Evolutionary conservation across 345 rosid genomes (phyloP), one percentile per base, ranked within the genome.

Genomic region (Luvunga scandens): DNA sequence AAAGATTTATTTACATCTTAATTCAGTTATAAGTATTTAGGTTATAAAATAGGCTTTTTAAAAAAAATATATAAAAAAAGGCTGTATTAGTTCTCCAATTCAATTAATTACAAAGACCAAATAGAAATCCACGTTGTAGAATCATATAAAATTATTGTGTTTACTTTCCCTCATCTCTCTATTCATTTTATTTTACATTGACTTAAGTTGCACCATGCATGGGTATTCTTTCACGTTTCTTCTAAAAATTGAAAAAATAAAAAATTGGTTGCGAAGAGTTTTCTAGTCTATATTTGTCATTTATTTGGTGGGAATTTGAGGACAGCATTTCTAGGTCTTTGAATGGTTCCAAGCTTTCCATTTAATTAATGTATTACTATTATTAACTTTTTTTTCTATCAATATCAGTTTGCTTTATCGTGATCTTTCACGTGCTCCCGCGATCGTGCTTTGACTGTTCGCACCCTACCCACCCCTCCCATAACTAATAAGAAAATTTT

Each of bases 351-450:
- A 28, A 19, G 39, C 24, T 69, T 27, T 25, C 18, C 66, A 59
- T 34, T 59, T 59, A 24, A 10, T 39, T n/a, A 24, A n/a, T 68
- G n/a, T 24, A 4, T 13, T 28, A 16, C 4, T 6, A 19, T 19
- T 21, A 7, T 13, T 39, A 39, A 7, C 7, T 42, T 2, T 7
- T 24, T 68, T 69, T 42, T 14, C 21, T 24, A 7, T 45, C 31
- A 27, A 7, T 38, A 39, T 42, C 69, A 42, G 19, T 63, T 28
- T 28, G 19, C 69, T 75, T 75, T 75, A 63, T 5, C 69, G 77
- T 75, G 77, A 62, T 21, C 67, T 55, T 75, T 75, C 77, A 75
- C 77, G 77, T 28, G 60, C 25, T 42, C 13, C 28, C 6, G 16
- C 28, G 27, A 6, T 63, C 34, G 48, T 36, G 25, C 28, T 62